Evolutionary conservation across 1,139 yeast genomes (phyloP), one percentile per base, ranked within the genome.

Genomic region (Citeromyces siamensis): DNA sequence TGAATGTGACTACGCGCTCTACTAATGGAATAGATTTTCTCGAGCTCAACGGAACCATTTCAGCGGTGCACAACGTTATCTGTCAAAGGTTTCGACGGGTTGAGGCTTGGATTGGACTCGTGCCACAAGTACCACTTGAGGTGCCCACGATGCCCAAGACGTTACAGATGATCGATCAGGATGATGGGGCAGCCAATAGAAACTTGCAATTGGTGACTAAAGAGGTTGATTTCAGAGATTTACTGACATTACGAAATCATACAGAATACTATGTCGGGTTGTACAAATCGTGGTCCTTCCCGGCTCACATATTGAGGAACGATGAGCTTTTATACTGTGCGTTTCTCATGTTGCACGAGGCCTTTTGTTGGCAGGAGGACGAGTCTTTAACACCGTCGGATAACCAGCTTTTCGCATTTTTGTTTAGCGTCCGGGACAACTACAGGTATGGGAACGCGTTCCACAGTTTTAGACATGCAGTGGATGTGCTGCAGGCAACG

Each of bases 391-490:
- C 52, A 3, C 56, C 66, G 5, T 38, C 60, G 12, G 59, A 64
- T 23, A 68, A 68, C 46, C 66, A 65, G 41, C 57, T 81, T 19
- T 54, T 75, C 36, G 68, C 68, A n/a, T 66, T 83, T 44, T 59
- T 81, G 20, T 71, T 74, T 45, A 67, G 72, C 51, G 68, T 79
- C 5, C 70, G 94, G 44, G 82, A 82, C 48, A 71, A 83, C 34
- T 90, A 90, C 55, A 77, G 81, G 50, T 73, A 74, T 46, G 85
- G 85, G 2, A 86, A 88, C 52, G 85, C 90, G 6, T 90, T 88
- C 62, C 98, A 90, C 60, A 88, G 88, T 59, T 90, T 86, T 53
- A 73, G 95, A 46, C 98, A 90, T 58, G 96, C 95, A 0, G 83
- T 85, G 12, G 98, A 90, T 58, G 98, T 90, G 6, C 61, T 88